phyloP scores from a whole-genome alignment of 1,139 yeast genomes.

The Sugiyamaella castrensis region DNA sequence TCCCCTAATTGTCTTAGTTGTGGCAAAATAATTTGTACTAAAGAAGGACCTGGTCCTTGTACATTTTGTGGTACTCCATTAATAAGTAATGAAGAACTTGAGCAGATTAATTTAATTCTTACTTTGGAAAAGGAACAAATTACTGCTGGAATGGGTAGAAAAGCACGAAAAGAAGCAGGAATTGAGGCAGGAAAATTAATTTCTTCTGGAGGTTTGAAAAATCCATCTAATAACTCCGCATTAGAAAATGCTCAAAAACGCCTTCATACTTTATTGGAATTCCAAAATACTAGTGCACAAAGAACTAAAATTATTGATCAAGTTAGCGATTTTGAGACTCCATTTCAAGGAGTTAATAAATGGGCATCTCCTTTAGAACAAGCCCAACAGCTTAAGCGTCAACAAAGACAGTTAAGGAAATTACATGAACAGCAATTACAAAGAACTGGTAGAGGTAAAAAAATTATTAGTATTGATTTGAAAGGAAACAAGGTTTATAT shows the following conservation, averaged over 20 bases:
- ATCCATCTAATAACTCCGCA: neutral
- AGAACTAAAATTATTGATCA: conserved; percentile 90
- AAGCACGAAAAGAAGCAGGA: conserved; percentile 26
- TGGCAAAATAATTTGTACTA: conserved; percentile 87
- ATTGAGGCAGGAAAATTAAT: conserved; percentile 45
- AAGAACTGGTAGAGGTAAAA: conserved; percentile 68
- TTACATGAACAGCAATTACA: conserved; percentile 57
- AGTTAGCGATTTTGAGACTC: conserved; percentile 79
- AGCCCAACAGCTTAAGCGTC: conserved; percentile 75
- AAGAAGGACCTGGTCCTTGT: conserved; percentile 88
- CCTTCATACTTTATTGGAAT: conserved; percentile 67
- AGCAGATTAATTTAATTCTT: conserved; percentile 48
- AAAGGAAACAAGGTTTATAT: conserved; percentile 69
- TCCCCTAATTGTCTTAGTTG: conserved; percentile 94
- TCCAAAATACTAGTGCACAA: conserved; percentile 84
- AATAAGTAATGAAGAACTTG: conserved; percentile 56
- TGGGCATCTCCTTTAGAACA: conserved; percentile 93
- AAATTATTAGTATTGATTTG: conserved; percentile 72
- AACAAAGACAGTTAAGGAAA: conserved; percentile 67
- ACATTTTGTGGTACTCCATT: conserved; percentile 73
- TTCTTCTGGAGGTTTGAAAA: conserved; percentile 47
- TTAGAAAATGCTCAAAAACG: conserved; percentile 62
- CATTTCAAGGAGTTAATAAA: conserved; percentile 49
- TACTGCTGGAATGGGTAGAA: conserved; percentile 32
- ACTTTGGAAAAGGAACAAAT: conserved; percentile 32